Base-by-base conservation (phyloP, 1,139 yeast species). In the Nakaseomyces nivariensis region DNA sequence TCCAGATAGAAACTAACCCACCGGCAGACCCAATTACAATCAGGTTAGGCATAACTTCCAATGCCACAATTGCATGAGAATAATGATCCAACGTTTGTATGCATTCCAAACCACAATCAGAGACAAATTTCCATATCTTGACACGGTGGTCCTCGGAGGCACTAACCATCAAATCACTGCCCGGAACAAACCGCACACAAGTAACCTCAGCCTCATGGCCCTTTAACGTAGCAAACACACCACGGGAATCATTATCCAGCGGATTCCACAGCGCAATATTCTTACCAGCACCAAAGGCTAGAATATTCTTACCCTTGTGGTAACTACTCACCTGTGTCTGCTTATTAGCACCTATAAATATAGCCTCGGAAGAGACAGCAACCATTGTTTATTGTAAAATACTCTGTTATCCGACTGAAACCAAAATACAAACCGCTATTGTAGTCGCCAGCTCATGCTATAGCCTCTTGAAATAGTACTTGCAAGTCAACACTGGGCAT, bases 201-300 rank as follows among this genome's bases (percentile, higher is more conserved):
- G 83, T 78, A 41, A 79, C 78, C 52, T 78, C 82, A 9, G 72
- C 72, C 5, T 72, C 62, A 61, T 83, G 90, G 2, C 75, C 73
- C 56, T 82, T 82, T 46, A 84, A 68, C 0, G 89, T 82, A 4
- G 67, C 57, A 51, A 64, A 64, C 1, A 81, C 79, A 13, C 89
- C 88, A 41, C 61, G 60, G 24, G 67, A 63, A 37, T 62, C 50
- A 3, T 54, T 42, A 25, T 69, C 68, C 29, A 76, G 60, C 2
- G 92, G 87, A 34, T 75, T 68, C 94, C 95, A 87, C 42, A 88
- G 64, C 0, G 94, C 94, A 45, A 89, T 70, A n/a, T 79, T 75
- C 48, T 73, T 74, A 2, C 81, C 81, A 0, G 95, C 92, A 9
- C 95, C 96, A 67, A 72, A 88, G 0, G 95, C 96, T 8, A 85